Conservation (phyloP, 2,329 filamentous ascomycete genomes). For the Fusarium drepaniforme region DNA sequence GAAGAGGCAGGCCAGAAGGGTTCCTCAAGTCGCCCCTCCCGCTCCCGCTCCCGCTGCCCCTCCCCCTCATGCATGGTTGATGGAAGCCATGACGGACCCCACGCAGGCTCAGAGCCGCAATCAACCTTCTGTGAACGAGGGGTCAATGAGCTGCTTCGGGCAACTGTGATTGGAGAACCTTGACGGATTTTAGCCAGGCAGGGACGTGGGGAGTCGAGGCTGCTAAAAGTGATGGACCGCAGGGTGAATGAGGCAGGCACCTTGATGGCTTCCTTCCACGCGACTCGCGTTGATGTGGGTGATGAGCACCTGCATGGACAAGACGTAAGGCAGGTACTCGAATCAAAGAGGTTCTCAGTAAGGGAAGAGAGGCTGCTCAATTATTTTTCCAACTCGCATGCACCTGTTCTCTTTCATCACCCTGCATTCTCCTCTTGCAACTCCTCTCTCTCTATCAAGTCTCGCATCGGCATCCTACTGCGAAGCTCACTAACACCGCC, state of each 20-base stretch:
- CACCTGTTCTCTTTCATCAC: background rate
- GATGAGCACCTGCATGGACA: constrained; percentile 7
- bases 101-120: background rate
- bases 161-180: constrained; percentile 27
- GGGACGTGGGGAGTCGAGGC: background rate
- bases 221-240: background rate
- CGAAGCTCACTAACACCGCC: constrained; percentile 9
- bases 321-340: background rate
- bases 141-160: background rate
- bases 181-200: background rate
- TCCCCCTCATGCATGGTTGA: background rate
- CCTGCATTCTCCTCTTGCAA: background rate
- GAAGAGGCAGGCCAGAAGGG: constrained; percentile 28
- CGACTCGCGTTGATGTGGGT: background rate
- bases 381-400: background rate
- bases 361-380: background rate
- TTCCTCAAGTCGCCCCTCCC: constrained; percentile 31
- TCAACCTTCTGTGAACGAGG: background rate
- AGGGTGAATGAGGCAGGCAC: constrained; percentile 16
- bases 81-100: constrained; percentile 31
- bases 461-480: background rate
- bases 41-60: background rate
- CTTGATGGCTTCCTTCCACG: constrained; percentile 32
- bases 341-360: constrained; percentile 26
- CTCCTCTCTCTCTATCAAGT: background rate